These are phyloP conservation scores for Phaeoacremonium minimum DNA, from an alignment of 2,329 filamentous ascomycete genomes.

Conservation along the genomic window DNA sequence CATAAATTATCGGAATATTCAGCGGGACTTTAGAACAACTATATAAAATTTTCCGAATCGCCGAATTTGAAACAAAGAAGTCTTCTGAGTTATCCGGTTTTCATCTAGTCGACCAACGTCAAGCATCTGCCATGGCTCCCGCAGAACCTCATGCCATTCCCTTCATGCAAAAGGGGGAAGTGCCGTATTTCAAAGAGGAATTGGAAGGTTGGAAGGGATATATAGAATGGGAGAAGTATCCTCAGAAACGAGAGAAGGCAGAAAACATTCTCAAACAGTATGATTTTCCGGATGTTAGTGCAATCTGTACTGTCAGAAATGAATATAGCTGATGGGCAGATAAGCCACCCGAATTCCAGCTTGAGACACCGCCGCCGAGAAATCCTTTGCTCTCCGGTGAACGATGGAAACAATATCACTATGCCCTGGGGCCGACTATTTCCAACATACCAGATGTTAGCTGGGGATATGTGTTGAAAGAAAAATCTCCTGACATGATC, in stretches of 20 bases:
- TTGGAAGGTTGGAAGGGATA: conserved; percentile 41
- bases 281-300: conserved; percentile 34
- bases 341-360: conserved; percentile 49
- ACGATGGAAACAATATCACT: conserved; percentile 56
- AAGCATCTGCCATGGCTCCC: conserved; percentile 8
- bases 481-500: conserved; percentile 57
- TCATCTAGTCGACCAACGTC: no score
- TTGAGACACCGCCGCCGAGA: conserved; percentile 47
- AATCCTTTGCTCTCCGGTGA: conserved; percentile 54
- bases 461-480: conserved; percentile 49
- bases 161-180: conserved; percentile 4
- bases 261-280: conserved; percentile 49
- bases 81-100: no score
- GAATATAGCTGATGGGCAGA: conserved; percentile 7
- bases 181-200: conserved; percentile 11
- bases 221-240: conserved; percentile 67
- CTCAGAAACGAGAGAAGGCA: conserved; percentile 60
- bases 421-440: conserved; percentile 38
- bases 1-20: no score
- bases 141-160: conserved; percentile 5
- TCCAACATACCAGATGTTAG: conserved; percentile 49
- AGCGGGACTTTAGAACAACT: no score
- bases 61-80: no score
- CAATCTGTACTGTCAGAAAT: conserved; percentile 5
- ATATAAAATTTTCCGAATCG: no score